Evolutionary conservation across 176 grass and related monocot species (phyloP), one percentile per base, ranked within the genome.

Genomic region (Chloris gayana): DNA sequence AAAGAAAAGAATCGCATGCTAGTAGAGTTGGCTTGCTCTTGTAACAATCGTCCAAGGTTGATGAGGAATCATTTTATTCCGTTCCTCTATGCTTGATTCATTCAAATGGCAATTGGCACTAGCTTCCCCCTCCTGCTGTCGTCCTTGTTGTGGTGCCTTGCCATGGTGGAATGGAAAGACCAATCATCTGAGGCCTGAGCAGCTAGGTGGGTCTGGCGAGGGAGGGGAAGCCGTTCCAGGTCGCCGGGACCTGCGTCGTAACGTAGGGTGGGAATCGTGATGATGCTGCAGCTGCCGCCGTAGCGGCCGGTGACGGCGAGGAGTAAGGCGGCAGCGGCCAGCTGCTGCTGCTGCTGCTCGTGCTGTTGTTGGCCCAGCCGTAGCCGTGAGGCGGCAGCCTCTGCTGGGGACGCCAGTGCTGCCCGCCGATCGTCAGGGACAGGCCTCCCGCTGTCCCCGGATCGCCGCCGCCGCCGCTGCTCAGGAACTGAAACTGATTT

Each of bases 231-330:
- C 91, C 91, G 74, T 93, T 97, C 95, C 90, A 91, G 76, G 67
- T 66, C 58, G 88, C 61, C 58, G 88, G 81, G 75, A 81, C 69
- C 74, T 82, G 90, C 85, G 76, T 79, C 39, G 85, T 85, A 50
- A 85, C 82, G 59, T 87, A 94, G 80, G 88, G 92, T 63, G 88
- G 92, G 95, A 98, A 98, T 98, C 95, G 90, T 98, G 95, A 98
- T 98, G 95, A 98, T 95, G 95, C 95, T 98, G 95, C 95, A 76
- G 92, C 82, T 69, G 90, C 80, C 2, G 90, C 77, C 2, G 85
- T 64, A n/a, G 88, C 80, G 27, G 64, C 70, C 49, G 85, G 9
- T 24, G 89, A 70, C 41, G 41, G 72, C 32, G 71, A 79, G 30
- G 47, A 73, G 7, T 4, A 6, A 11, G 76, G 44, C 51, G 76